Evolutionary conservation across 2,329 filamentous ascomycete genomes (phyloP).

Genomic region (Xylaria sp.): DNA sequence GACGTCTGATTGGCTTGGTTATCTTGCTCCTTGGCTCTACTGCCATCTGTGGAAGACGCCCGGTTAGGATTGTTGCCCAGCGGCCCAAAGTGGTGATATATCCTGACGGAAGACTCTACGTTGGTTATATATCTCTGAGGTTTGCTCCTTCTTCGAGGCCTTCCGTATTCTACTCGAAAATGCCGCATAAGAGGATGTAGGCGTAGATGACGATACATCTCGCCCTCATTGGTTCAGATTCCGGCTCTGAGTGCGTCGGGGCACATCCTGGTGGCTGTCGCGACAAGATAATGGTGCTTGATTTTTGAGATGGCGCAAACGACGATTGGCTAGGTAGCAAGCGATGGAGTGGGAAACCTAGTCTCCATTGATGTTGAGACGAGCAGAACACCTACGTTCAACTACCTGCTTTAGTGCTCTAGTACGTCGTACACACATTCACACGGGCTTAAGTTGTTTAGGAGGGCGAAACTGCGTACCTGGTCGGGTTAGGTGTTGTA

Average conservation of each 20-base stretch:
- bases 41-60: not conserved
- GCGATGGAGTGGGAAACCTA: constrained; percentile 1
- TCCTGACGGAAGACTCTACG: not conserved
- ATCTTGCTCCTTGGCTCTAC: constrained; percentile 1
- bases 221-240: not conserved
- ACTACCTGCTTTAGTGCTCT: not conserved
- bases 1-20: not conserved
- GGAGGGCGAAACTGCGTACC: not conserved
- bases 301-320: not conserved
- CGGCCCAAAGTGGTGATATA: not conserved
- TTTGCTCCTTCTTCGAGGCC: too few relatives aligned
- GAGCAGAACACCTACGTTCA: not conserved
- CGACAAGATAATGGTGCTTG: not conserved
- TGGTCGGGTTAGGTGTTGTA: not conserved
- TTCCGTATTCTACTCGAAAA: not conserved
- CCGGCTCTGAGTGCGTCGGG: not conserved
- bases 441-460: not conserved
- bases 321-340: constrained; percentile 4
- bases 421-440: not conserved
- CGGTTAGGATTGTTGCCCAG: not conserved
- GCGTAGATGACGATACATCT: not conserved
- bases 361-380: constrained; percentile 5
- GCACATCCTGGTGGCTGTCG: constrained; percentile 21
- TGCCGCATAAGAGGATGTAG: not conserved
- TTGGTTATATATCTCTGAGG: not conserved